Percentiles rank a stretch among this genome's conserved stretches.
phyloP scores from a whole-genome alignment of 257 asterid genomes.

The Solanum appendiculatum region DNA sequence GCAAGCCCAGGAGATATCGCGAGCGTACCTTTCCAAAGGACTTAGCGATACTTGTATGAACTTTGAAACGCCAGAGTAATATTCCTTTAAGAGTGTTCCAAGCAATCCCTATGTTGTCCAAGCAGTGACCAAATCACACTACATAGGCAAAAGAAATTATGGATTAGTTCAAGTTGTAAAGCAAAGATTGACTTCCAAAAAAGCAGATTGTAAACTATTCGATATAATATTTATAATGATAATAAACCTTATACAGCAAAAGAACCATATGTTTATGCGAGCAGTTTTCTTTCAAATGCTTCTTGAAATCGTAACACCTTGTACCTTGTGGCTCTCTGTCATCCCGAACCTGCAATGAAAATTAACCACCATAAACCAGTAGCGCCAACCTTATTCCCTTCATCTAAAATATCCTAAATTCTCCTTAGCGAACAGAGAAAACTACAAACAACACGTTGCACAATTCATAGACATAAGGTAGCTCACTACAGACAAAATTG shows the following conservation, averaged over 20 bases:
- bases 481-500: too few species aligned
- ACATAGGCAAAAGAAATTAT: background rate
- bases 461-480: too few species aligned
- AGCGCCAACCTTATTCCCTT: background rate
- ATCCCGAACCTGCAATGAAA: conserved; percentile 66
- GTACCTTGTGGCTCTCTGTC: conserved; percentile 97
- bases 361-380: background rate
- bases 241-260: conserved; percentile 66
- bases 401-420: background rate
- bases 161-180: background rate
- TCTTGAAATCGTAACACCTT: conserved; percentile 91
- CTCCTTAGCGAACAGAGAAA: background rate
- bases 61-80: conserved; percentile 85
- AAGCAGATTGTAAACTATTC: background rate
- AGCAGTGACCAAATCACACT: conserved; percentile 96
- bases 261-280: conserved; percentile 88
- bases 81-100: conserved; percentile 69
- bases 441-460: background rate
- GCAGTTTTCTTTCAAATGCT: conserved; percentile 82
- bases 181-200: background rate
- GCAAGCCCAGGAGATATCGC: background rate
- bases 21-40: conserved; percentile 90
- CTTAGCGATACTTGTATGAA: conserved; percentile 87
- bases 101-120: conserved; percentile 98
- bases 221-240: background rate